Percentiles rank a stretch among this genome's conserved stretches.
Evolutionary conservation across 352 stramenopile species (phyloP).

Genomic region (Globisporangium viniferum): DNA sequence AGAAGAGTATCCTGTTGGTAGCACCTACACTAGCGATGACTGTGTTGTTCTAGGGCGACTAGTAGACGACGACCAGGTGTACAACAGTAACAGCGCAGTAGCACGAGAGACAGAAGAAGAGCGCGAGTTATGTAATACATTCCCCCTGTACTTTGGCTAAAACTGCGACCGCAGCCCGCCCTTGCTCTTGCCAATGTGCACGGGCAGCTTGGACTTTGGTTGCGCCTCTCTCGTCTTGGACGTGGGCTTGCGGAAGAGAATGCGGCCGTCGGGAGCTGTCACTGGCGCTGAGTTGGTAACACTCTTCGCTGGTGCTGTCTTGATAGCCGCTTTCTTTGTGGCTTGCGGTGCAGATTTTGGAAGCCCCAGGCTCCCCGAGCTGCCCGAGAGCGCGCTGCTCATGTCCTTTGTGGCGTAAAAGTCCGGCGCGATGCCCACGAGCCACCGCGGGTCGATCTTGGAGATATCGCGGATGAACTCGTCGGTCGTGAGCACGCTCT

Average conservation of each 20-base stretch:
- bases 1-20: background rate
- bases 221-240: constrained; percentile 19
- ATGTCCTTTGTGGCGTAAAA: constrained; percentile 78
- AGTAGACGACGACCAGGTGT: background rate
- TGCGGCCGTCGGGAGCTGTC: constrained; percentile 43
- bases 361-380: constrained; percentile 59
- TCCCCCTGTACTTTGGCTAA: constrained; percentile 13
- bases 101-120: background rate
- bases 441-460: constrained; percentile 73
- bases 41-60: background rate
- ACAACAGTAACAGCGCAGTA: background rate
- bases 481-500: constrained; percentile 97
- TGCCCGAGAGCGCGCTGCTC: constrained; percentile 58
- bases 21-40: background rate
- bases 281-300: constrained; percentile 15
- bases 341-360: constrained; percentile 31
- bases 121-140: constrained; percentile 2
- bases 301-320: constrained; percentile 1
- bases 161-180: constrained; percentile 76
- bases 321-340: constrained; percentile 12
- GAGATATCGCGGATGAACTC: constrained; percentile 88
- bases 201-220: constrained; percentile 47
- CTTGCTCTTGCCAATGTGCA: constrained; percentile 84
- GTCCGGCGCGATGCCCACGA: constrained; percentile 60
- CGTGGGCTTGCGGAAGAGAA: constrained; percentile 70